Percentiles rank a stretch among this genome's conserved stretches.
These are phyloP conservation scores for Nakazawaea pomicola DNA, from an alignment of 805 yeast species.

Conservation along the genomic window DNA sequence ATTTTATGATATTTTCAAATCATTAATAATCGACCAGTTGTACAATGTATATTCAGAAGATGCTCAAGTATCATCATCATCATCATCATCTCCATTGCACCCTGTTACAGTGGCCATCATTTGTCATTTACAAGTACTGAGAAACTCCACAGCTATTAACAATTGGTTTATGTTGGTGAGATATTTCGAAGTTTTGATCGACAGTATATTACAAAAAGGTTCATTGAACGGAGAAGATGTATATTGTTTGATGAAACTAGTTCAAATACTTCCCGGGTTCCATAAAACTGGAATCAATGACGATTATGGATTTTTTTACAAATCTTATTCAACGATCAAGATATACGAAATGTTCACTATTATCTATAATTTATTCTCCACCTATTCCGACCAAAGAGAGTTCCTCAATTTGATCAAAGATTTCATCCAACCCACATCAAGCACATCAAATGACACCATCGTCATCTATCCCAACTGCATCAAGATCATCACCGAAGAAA, in stretches of 20 bases:
- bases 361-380: not conserved
- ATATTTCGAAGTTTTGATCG: not conserved
- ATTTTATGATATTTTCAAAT: slow-evolving; percentile 1
- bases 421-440: not conserved
- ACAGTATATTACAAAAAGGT: slow-evolving; percentile 1
- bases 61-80: not conserved
- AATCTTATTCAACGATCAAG: not conserved
- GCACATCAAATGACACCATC: too few relatives aligned
- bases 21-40: slow-evolving; percentile 4
- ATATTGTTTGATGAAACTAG: slow-evolving; percentile 1
- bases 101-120: not conserved
- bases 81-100: not conserved
- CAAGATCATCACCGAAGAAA: too few relatives aligned
- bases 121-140: slow-evolving; percentile 4
- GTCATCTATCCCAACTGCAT: too few relatives aligned
- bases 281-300: not conserved
- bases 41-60: not conserved
- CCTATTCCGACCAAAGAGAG: slow-evolving; percentile 1
- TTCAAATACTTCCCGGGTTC: not conserved
- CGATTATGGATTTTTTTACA: not conserved
- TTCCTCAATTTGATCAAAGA: not conserved
- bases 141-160: not conserved
- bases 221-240: not conserved
- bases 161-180: slow-evolving; percentile 7
- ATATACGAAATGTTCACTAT: slow-evolving; percentile 1